A percentile compares a stretch with the other conserved stretches of the same genome.
Conservation (phyloP, 2,329 filamentous ascomycete species). For the Arthrobotrys megalospora region DNA sequence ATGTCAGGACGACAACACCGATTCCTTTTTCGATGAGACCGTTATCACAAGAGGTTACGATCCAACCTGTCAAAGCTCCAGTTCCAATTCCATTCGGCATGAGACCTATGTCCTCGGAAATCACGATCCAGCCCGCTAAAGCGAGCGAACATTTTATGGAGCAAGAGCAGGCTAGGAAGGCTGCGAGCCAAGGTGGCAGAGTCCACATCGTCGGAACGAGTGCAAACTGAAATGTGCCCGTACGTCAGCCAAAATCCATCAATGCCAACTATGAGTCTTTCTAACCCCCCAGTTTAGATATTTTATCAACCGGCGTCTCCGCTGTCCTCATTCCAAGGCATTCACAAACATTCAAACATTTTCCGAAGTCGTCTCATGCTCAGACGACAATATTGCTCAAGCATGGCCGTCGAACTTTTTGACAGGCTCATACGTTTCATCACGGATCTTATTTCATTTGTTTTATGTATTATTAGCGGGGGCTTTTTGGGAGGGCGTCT, state of each 20-base stretch:
- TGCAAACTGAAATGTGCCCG: background rate
- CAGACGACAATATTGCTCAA: too few relatives aligned
- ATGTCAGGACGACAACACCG: constrained; percentile 46
- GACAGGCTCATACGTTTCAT: background rate
- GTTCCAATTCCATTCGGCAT: constrained; percentile 13
- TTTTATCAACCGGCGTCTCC: background rate
- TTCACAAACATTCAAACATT: background rate
- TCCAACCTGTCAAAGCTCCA: constrained; percentile 22
- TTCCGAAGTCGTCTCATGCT: too few relatives aligned
- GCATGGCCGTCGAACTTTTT: background rate
- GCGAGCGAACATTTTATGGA: constrained; percentile 20
- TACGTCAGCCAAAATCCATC: background rate
- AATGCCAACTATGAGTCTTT: background rate
- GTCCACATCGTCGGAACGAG: constrained; percentile 46
- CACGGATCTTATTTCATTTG: constrained; percentile 13
- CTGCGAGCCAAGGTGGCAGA: constrained; percentile 38
- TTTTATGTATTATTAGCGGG: constrained; percentile 32
- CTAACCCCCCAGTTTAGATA: background rate
- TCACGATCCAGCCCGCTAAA: constrained; percentile 41
- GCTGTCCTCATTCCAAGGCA: background rate
- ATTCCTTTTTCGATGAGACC: constrained; percentile 50
- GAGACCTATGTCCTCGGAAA: constrained; percentile 45
- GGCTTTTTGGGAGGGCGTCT: constrained; percentile 14
- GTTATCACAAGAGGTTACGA: constrained; percentile 27
- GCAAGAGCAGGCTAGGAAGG: constrained; percentile 22